A percentile compares a stretch with the other conserved stretches of the same genome.
These are phyloP conservation scores for Fusarium praegraminearum DNA, from an alignment of 2,329 filamentous ascomycete genomes.

Conservation along the genomic window DNA sequence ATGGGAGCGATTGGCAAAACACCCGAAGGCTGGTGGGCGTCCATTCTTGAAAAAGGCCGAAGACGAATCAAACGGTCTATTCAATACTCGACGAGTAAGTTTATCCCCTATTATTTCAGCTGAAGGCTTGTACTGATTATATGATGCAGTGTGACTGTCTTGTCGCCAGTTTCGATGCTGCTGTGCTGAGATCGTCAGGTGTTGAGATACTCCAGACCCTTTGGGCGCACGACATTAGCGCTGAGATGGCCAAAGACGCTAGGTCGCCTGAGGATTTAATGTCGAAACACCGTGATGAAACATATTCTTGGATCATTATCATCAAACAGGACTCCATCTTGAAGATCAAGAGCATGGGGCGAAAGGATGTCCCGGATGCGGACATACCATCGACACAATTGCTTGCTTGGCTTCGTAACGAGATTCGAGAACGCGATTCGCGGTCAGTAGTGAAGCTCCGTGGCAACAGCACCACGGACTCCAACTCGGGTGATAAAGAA, in stretches of 20 bases:
- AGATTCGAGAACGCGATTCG: constrained; percentile 83
- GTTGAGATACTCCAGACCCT: constrained; percentile 82
- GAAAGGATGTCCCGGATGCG: constrained; percentile 79
- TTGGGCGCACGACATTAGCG: constrained; percentile 86
- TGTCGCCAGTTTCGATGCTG: constrained; percentile 86
- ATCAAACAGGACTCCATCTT: constrained; percentile 82
- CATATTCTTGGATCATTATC: constrained; percentile 88
- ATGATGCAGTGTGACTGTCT: constrained; percentile 81
- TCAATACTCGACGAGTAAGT: constrained; percentile 73
- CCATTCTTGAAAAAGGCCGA: constrained; percentile 77
- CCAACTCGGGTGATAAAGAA: constrained; percentile 48
- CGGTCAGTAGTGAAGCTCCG: constrained; percentile 64
- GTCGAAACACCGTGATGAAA: constrained; percentile 79
- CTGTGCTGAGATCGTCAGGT: constrained; percentile 79
- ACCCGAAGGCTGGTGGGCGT: constrained; percentile 67
- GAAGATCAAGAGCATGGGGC: constrained; percentile 82
- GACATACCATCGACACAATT: constrained; percentile 82
- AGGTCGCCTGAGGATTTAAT: constrained; percentile 83
- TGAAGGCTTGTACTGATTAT: not conserved
- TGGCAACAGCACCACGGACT: constrained; percentile 50
- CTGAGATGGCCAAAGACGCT: constrained; percentile 86
- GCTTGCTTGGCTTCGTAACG: constrained; percentile 81
- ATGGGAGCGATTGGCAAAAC: constrained; percentile 83
- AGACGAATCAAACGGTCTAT: constrained; percentile 69
- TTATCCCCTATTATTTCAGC: not conserved